phyloP scores from a whole-genome alignment of 805 yeast species.

The Yamadazyma kitorensis region DNA sequence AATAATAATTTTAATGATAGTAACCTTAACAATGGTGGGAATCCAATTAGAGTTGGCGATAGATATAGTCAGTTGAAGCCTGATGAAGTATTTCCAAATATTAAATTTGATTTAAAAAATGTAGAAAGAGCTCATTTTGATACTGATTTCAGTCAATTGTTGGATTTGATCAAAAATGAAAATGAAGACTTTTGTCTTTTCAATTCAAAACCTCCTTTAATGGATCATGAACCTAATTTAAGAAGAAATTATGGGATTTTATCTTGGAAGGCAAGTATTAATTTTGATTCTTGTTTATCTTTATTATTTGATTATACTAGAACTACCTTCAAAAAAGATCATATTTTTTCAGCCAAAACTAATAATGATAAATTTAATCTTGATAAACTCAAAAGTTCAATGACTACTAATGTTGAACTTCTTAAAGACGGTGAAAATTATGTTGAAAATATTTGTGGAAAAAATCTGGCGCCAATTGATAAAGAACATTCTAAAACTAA shows the following conservation, averaged over 20 bases:
- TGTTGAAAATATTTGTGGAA: background rate
- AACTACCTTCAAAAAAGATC: constrained; percentile 5
- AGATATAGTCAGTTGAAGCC: no score
- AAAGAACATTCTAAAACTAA: background rate
- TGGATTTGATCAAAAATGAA: constrained; percentile 1
- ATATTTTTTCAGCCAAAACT: constrained; percentile 1
- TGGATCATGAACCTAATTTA: constrained; percentile 7
- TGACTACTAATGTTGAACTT: constrained; percentile 9
- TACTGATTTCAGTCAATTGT: constrained; percentile 6
- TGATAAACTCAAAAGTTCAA: constrained; percentile 3
- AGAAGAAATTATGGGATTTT: constrained; percentile 8
- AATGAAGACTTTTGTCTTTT: constrained; percentile 5
- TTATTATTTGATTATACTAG: constrained; percentile 4
- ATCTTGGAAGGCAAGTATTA: constrained; percentile 8
- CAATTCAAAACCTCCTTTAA: constrained; percentile 1
- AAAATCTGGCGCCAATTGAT: background rate
- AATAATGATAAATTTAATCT: constrained; percentile 5
- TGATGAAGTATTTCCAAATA: no score
- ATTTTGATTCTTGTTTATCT: constrained; percentile 7
- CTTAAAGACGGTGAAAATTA: constrained; percentile 2
- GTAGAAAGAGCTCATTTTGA: constrained; percentile 5
- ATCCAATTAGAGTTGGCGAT: no score
- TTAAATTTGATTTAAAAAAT: constrained; percentile 3
- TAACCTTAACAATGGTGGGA: no score
- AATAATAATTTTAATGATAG: no score